Base-by-base conservation (phyloP, 768 basidiomycete species). In the Candolleomyces aberdarensis region DNA sequence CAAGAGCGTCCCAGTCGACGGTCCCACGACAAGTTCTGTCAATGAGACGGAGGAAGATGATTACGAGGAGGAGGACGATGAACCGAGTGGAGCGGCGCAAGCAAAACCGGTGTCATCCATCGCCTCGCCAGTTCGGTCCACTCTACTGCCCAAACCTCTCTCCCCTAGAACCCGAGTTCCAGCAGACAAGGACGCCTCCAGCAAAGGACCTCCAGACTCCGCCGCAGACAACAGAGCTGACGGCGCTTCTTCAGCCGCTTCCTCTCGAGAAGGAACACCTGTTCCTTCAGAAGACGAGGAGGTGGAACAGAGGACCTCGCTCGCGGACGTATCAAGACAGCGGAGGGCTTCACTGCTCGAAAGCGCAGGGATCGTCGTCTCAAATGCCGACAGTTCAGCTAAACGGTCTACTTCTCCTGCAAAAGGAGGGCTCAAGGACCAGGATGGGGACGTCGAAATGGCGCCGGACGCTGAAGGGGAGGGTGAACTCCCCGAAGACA, bases 251-350 rank as follows among this genome's bases (percentile, higher is more conserved):
- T 75, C 80, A 14, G 69, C 73, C 5, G 71, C 66, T 17, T 73
- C 77, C 5, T 82, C 80, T 19, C 76, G 78, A n/a, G 79, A 79
- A 11, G 72, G 74, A 1, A 74, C 79, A 8, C 78, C 76, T 31
- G 76, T 69, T 10, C 73, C 69, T 10, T 63, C 61, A 29, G 55
- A 72, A 60, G 69, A 67, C 29, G 70, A 67, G 6, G 60, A 65
- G 26, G 70, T 58, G 26, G 71, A 71, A 29, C 63, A 59, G 10
- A 56, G 60, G 13, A 56, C 51, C 10, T 48, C 60, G 14, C 41
- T 46, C 40, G 59, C 57, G 20, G 51, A 19, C 31, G 53, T 56
- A 31, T 32, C 48, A 22, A 55, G 53, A 58, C 29, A 63, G 19
- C 60, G 60, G 15, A 54, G 60, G 54, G 62, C 53, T 14, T 61